Percentiles rank a stretch among this genome's conserved stretches.
These are phyloP conservation scores for Panellus pusillus DNA, from an alignment of 768 basidiomycete species.

Conservation along the genomic window DNA sequence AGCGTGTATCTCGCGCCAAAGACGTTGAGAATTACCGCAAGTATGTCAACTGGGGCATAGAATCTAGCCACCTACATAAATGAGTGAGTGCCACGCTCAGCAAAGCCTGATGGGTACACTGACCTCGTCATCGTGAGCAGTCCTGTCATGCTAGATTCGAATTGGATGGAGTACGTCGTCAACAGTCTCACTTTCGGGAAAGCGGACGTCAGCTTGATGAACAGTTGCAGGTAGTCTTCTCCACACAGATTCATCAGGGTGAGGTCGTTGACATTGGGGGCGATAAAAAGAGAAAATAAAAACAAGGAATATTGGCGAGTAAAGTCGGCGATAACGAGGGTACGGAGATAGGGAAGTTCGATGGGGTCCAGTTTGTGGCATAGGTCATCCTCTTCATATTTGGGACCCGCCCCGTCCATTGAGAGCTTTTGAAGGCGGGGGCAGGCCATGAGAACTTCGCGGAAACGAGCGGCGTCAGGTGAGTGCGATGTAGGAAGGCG, in stretches of 20 bases:
- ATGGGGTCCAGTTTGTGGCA: conserved; percentile 35
- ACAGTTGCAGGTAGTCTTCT: conserved; percentile 51
- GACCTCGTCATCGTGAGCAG: conserved; percentile 42
- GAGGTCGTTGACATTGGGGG: conserved; percentile 57
- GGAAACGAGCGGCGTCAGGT: conserved; percentile 52
- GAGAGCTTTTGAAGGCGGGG: conserved; percentile 54
- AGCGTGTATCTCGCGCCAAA: no score
- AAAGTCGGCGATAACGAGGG: conserved; percentile 59
- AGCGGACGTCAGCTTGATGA: conserved; percentile 43
- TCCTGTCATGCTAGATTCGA: conserved; percentile 28
- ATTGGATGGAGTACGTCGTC: conserved; percentile 48
- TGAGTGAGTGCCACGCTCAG: conserved; percentile 19
- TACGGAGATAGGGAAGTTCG: conserved; percentile 47
- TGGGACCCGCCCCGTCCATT: conserved; percentile 64
- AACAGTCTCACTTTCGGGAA: conserved; percentile 57
- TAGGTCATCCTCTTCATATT: conserved; percentile 27
- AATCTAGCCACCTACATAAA: conserved; percentile 14
- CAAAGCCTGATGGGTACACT: conserved; percentile 42
- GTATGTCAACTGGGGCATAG: conserved; percentile 20
- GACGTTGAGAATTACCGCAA: neutral
- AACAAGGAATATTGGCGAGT: conserved; percentile 47
- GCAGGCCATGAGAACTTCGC: conserved; percentile 48
- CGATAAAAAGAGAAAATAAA: conserved; percentile 49
- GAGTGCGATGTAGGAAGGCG: conserved; percentile 53
- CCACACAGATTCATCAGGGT: conserved; percentile 55